Percentiles rank a stretch among this genome's conserved stretches.
These are phyloP conservation scores for Colletotrichum graminicola DNA, from an alignment of 2,329 filamentous ascomycete species.

Conservation along the genomic window DNA sequence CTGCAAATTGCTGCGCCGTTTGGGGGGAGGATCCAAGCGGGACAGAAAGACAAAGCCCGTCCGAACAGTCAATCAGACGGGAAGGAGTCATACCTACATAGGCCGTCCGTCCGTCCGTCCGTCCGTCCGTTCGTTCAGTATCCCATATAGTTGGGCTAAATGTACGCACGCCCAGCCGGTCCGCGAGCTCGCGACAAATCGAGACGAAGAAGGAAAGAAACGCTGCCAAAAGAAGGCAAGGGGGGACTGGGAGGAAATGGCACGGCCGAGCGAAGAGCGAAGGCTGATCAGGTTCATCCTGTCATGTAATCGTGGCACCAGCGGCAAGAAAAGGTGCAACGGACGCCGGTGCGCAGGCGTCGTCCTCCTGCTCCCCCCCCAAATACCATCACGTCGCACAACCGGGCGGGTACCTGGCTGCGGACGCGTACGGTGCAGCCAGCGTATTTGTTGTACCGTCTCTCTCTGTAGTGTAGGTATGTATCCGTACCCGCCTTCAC, in stretches of 20 bases:
- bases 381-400: neutral
- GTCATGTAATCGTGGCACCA: conserved; percentile 33
- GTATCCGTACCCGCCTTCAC: neutral
- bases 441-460: neutral
- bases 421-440: neutral
- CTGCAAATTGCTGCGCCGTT: neutral
- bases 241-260: neutral
- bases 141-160: neutral
- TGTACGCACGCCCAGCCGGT: conserved; percentile 17
- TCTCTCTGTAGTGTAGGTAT: neutral
- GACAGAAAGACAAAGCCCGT: conserved; percentile 10
- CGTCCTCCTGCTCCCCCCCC: neutral
- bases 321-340: conserved; percentile 18
- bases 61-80: conserved; percentile 33
- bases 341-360: conserved; percentile 34
- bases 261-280: conserved; percentile 33
- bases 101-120: neutral
- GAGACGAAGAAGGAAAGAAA: conserved; percentile 16
- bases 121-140: neutral
- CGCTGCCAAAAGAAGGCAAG: neutral
- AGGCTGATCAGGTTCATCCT: conserved; percentile 30
- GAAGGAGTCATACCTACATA: conserved; percentile 26
- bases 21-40: conserved; percentile 1
- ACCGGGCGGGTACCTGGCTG: conserved; percentile 24
- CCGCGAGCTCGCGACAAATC: conserved; percentile 9